Percentiles rank a stretch among this genome's conserved stretches.
Evolutionary conservation across 176 grass and related monocot species (phyloP).

Genomic region (Metroxylon sagu): DNA sequence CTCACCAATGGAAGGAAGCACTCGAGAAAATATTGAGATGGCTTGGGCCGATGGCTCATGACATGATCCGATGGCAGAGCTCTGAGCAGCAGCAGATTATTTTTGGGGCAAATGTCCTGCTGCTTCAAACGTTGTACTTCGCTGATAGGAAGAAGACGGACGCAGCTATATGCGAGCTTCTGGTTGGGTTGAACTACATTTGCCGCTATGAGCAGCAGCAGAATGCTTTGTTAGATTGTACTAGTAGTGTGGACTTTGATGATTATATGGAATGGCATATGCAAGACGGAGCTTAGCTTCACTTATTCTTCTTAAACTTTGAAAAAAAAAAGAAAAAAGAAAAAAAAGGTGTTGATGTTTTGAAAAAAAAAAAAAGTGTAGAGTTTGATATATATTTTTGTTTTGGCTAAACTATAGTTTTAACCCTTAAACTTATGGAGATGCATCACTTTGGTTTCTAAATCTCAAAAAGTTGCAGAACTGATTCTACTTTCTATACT

Average conservation of each 20-base stretch:
- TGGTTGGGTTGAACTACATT: conserved; percentile 90
- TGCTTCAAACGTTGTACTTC: conserved; percentile 77
- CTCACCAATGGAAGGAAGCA: conserved; percentile 80
- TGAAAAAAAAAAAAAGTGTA: too few species aligned
- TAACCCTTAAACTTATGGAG: too few species aligned
- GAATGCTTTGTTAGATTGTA: conserved; percentile 78
- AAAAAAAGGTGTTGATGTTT: too few species aligned
- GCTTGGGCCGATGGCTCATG: conserved; percentile 81
- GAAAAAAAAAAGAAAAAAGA: too few species aligned
- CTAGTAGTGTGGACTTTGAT: conserved; percentile 77
- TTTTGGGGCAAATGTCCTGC: conserved; percentile 47
- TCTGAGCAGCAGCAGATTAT: conserved; percentile 93
- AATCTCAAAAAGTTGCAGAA: too few species aligned
- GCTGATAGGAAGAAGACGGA: conserved; percentile 74
- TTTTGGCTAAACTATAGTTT: too few species aligned
- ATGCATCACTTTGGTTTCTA: too few species aligned
- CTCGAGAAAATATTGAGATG: conserved; percentile 70
- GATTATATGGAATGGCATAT: conserved; percentile 79
- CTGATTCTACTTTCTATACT: too few species aligned
- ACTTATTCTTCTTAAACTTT: background rate
- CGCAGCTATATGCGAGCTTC: conserved; percentile 67
- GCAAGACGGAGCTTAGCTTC: conserved; percentile 20
- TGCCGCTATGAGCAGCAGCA: conserved; percentile 95
- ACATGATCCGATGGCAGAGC: conserved; percentile 92
- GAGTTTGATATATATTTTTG: too few species aligned